phyloP scores from a whole-genome alignment of 2,329 filamentous ascomycete genomes.

The Fusarium chlamydosporum region DNA sequence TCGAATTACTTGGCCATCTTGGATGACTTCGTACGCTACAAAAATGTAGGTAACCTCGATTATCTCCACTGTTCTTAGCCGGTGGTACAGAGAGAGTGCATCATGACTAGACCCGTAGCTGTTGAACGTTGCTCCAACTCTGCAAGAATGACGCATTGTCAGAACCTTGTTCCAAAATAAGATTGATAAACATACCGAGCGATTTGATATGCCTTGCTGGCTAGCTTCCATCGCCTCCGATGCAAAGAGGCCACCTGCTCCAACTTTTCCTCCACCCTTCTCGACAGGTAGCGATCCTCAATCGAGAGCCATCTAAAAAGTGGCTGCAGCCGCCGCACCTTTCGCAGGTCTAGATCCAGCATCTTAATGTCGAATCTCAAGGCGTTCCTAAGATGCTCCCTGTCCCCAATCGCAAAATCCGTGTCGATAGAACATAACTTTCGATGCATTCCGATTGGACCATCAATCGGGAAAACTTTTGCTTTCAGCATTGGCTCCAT shows the following conservation, averaged over 20 bases:
- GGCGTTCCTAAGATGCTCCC: not conserved
- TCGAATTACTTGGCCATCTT: conserved; percentile 3
- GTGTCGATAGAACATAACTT: conserved; percentile 7
- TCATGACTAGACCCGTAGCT: conserved; percentile 15
- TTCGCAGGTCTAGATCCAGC: conserved; percentile 15
- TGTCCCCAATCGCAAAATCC: conserved; percentile 28
- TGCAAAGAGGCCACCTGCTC: not conserved
- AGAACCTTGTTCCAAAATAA: not conserved
- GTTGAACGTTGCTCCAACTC: conserved; percentile 26
- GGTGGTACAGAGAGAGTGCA: conserved; percentile 12
- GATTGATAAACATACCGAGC: conserved; percentile 17
- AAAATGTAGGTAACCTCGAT: conserved; percentile 18
- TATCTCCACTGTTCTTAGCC: conserved; percentile 13
- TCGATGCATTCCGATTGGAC: not conserved
- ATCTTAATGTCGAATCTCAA: conserved; percentile 12
- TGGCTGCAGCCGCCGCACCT: conserved; percentile 10
- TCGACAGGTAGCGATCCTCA: conserved; percentile 29
- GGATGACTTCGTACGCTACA: conserved; percentile 4
- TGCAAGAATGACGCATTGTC: not conserved
- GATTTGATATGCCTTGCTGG: conserved; percentile 28
- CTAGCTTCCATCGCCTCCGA: conserved; percentile 2
- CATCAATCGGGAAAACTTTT: conserved; percentile 24
- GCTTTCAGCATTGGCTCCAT: conserved; percentile 20
- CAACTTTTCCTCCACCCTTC: not conserved
- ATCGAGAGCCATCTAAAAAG: conserved; percentile 25